Evolutionary conservation across 2,329 filamentous ascomycete genomes (phyloP).

Genomic region (Colletotrichum lupini): DNA sequence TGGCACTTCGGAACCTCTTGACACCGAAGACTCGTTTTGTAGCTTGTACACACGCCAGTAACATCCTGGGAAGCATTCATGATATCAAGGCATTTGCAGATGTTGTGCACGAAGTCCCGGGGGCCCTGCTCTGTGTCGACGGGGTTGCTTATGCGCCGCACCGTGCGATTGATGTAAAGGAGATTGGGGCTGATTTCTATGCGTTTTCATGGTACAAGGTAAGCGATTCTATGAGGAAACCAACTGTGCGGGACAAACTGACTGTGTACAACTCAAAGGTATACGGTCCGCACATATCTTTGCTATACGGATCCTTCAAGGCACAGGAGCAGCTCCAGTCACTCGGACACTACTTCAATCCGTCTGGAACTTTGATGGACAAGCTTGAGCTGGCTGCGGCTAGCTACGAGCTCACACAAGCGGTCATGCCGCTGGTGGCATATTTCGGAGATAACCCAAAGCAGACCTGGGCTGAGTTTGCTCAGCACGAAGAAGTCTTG

Average conservation of each 20-base stretch:
- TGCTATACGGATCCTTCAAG: constrained; percentile 71
- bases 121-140: constrained; percentile 76
- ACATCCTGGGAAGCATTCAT: constrained; percentile 78
- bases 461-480: background rate
- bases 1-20: background rate
- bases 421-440: constrained; percentile 60
- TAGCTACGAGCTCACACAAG: constrained; percentile 76
- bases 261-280: constrained; percentile 48
- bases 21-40: constrained; percentile 73
- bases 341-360: constrained; percentile 75
- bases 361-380: constrained; percentile 66
- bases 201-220: constrained; percentile 82
- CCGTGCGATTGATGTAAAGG: constrained; percentile 73
- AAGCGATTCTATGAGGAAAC: background rate
- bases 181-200: constrained; percentile 79
- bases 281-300: constrained; percentile 79
- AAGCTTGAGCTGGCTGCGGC: constrained; percentile 76
- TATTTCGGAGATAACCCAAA: background rate
- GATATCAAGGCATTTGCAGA: constrained; percentile 67
- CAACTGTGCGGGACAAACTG: background rate
- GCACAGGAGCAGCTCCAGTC: constrained; percentile 67
- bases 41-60: constrained; percentile 78
- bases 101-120: constrained; percentile 57
- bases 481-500: background rate
- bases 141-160: constrained; percentile 83